Evolutionary conservation across 768 basidiomycete species (phyloP).

Genomic region (Amylocystis lapponica): DNA sequence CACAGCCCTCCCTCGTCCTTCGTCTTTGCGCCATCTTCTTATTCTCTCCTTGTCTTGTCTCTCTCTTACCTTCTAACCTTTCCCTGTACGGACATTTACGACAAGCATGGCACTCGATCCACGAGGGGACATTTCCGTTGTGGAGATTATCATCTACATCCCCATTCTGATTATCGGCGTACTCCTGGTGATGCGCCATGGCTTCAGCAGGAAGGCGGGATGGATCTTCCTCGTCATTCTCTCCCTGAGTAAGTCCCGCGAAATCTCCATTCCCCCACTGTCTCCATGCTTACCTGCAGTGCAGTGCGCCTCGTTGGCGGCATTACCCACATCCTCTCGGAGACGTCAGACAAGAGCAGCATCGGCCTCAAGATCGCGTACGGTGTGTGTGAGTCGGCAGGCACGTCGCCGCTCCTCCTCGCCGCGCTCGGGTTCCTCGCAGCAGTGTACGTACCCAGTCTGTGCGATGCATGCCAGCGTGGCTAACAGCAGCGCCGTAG

Average conservation of each 20-base stretch:
- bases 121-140: constrained; percentile 51
- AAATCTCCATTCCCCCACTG: no score
- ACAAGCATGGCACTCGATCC: no score
- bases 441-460: constrained; percentile 28
- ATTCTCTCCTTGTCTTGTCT: no score
- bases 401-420: constrained; percentile 33
- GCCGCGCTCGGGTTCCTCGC: constrained; percentile 31
- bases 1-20: no score
- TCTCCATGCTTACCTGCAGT: no score
- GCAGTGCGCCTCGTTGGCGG: constrained; percentile 57
- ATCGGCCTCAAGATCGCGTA: constrained; percentile 45
- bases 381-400: constrained; percentile 36
- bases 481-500: no score
- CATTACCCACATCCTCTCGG: constrained; percentile 50
- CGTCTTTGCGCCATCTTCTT: no score
- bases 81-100: no score
- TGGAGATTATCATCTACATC: constrained; percentile 53
- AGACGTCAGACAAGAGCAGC: constrained; percentile 36
- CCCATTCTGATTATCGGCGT: constrained; percentile 46
- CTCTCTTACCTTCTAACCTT: no score
- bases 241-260: constrained; percentile 44
- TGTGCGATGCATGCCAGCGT: no score
- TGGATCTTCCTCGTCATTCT: constrained; percentile 65
- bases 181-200: constrained; percentile 46
- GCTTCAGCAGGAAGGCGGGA: constrained; percentile 51